These are phyloP conservation scores for Paraurostyla sp. DNA, from an alignment of 73 alveolate genomes.

Conservation along the genomic window DNA sequence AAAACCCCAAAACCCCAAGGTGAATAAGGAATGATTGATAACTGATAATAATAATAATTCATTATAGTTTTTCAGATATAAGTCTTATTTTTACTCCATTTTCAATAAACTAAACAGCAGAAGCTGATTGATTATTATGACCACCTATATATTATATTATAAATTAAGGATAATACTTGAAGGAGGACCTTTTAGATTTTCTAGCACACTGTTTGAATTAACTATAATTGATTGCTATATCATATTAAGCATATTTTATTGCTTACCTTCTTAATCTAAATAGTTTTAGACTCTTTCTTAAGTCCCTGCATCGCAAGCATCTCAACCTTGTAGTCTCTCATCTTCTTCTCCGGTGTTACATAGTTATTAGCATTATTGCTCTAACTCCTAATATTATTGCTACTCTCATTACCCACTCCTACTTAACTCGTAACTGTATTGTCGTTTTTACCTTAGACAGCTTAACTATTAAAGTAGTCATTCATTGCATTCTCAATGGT, in stretches of 20 bases:
- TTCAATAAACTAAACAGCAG: not conserved
- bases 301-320: not conserved
- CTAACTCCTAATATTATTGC: not conserved
- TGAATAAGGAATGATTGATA: too few species aligned
- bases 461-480: not conserved
- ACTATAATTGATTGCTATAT: not conserved
- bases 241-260: too few species aligned
- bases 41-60: too few species aligned
- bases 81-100: conserved; percentile 37
- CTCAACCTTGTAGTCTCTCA: conserved; percentile 29
- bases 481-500: not conserved
- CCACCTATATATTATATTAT: not conserved
- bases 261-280: not conserved
- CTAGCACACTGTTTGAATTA: conserved; percentile 22
- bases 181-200: not conserved
- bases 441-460: not conserved
- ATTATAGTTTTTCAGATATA: not conserved
- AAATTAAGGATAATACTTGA: not conserved
- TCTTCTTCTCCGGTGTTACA: conserved; percentile 8
- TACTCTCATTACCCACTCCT: too few species aligned
- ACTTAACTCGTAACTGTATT: too few species aligned
- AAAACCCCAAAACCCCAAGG: too few species aligned
- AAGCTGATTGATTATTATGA: not conserved
- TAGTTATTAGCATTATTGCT: not conserved
- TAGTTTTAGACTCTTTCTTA: conserved; percentile 19